Percentiles rank a stretch among this genome's conserved stretches.
phyloP scores from a whole-genome alignment of 768 basidiomycete species.

The Cyathus striatus region DNA sequence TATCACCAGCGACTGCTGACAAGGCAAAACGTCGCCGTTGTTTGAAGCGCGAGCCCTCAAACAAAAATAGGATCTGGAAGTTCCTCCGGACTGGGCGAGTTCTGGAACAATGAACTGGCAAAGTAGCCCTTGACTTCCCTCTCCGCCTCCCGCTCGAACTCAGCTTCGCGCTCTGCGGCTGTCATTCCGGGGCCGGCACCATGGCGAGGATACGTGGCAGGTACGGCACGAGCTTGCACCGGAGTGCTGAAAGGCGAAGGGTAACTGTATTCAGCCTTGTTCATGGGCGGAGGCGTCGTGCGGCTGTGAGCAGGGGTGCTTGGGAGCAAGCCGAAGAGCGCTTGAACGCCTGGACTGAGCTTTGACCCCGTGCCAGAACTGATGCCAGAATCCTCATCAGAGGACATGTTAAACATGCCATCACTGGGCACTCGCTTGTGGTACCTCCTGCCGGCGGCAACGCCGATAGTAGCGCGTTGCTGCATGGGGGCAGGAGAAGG shows the following conservation, averaged over 20 bases:
- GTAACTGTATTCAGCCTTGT: neutral
- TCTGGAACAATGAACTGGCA: conserved; percentile 82
- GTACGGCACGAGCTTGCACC: neutral
- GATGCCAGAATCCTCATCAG: conserved; percentile 56
- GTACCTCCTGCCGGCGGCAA: conserved; percentile 25
- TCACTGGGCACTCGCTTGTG: conserved; percentile 67
- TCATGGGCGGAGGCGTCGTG: conserved; percentile 11
- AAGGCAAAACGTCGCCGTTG: neutral
- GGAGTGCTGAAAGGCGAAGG: neutral
- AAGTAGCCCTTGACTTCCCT: conserved; percentile 48
- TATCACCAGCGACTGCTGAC: no score
- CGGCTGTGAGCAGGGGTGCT: conserved; percentile 6
- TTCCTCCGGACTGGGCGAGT: conserved; percentile 81
- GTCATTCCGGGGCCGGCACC: neutral
- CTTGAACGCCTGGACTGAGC: conserved; percentile 15
- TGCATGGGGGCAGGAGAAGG: conserved; percentile 29
- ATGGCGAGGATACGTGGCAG: conserved; percentile 2
- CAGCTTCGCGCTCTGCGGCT: conserved; percentile 13
- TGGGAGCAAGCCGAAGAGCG: conserved; percentile 22
- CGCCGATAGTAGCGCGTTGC: no score
- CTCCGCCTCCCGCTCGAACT: conserved; percentile 25
- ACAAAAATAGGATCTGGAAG: conserved; percentile 46
- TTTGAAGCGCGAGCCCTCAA: conserved; percentile 5
- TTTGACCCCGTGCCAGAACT: conserved; percentile 24
- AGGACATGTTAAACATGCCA: conserved; percentile 69